phyloP scores from a whole-genome alignment of 768 basidiomycete genomes.

The Exsudoporus frostii region DNA sequence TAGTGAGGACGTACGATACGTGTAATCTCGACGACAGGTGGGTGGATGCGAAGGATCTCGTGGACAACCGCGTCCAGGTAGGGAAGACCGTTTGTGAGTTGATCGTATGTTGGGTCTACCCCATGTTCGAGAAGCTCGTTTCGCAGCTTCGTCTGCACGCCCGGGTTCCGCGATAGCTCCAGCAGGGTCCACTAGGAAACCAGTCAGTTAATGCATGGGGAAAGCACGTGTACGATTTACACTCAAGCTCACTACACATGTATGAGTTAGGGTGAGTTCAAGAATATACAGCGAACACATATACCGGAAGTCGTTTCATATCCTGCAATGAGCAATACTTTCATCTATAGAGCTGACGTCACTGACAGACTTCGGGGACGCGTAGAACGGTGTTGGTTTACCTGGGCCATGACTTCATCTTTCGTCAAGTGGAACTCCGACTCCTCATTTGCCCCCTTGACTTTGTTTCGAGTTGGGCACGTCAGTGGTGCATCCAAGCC shows the following conservation, averaged over 20 bases:
- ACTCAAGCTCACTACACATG: constrained; percentile 14
- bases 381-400: not conserved
- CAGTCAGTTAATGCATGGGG: not conserved
- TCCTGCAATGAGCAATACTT: constrained; percentile 12
- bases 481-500: not conserved
- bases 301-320: constrained; percentile 25
- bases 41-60: constrained; percentile 35
- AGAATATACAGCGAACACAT: not conserved
- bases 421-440: constrained; percentile 21
- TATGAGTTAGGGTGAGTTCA: not conserved
- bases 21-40: not conserved
- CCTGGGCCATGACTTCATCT: constrained; percentile 30
- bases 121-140: constrained; percentile 43
- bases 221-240: not conserved
- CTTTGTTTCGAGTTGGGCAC: constrained; percentile 11
- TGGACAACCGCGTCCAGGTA: constrained; percentile 48
- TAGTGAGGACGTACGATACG: not conserved
- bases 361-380: too few relatives aligned
- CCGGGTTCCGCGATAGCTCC: not conserved
- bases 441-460: constrained; percentile 33
- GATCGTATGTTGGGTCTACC: constrained; percentile 51
- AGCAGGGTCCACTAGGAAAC: constrained; percentile 47
- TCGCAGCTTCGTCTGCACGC: constrained; percentile 39
- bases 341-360: constrained; percentile 8
- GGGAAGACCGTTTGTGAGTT: constrained; percentile 48